Evolutionary conservation across 2,329 filamentous ascomycete genomes (phyloP), one percentile per base, ranked within the genome.

Genomic region (Phaeoacremonium minimum): DNA sequence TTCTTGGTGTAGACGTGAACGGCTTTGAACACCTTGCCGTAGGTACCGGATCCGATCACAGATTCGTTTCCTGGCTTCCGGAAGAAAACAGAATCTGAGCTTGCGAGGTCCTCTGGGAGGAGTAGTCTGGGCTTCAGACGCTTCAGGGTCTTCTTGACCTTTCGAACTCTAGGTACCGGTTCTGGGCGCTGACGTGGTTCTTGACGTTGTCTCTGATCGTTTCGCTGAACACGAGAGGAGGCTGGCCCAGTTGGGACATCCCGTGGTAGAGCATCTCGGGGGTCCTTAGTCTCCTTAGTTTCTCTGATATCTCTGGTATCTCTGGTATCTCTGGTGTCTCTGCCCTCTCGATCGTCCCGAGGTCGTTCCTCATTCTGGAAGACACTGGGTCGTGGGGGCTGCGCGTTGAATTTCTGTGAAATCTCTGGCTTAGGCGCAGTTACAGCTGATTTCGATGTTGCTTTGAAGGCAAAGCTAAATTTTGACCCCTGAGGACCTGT

Each of bases 41-140:
- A 97, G 1, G 91, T 97, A 9, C 91, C 91, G 30, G 91, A 95
- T 13, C 91, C 91, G 15, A 97, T 85, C 1, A 97, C 91, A 1
- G 91, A 97, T 57, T 95, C 91, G 49, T 97, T 95, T n/a, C 91
- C 91, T 2, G 90, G 90, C 56, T 96, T 97, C 45, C 91, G 77
- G 64, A 85, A 95, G 61, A 94, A 97, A 4, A 97, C 89, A 1
- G 90, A 96, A 31, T 91, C 85, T 0, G 90, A 95, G 6, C 73
- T 68, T 9, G 80, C 78, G 49, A 91, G 77, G 19, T 95, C 87
- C 16, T 80, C 66, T 0, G 83, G 66, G 2, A 97, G 65, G 5
- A 70, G 75, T 3, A 87, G 88, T 35, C 82, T 80, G 32, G 80
- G 70, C 53, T 89, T 93, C 11, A 79, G 64, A 18, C 84, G 78